These are phyloP conservation scores for Leishmania tarentolae DNA, from an alignment of 208 protist genomes.

Conservation along the genomic window DNA sequence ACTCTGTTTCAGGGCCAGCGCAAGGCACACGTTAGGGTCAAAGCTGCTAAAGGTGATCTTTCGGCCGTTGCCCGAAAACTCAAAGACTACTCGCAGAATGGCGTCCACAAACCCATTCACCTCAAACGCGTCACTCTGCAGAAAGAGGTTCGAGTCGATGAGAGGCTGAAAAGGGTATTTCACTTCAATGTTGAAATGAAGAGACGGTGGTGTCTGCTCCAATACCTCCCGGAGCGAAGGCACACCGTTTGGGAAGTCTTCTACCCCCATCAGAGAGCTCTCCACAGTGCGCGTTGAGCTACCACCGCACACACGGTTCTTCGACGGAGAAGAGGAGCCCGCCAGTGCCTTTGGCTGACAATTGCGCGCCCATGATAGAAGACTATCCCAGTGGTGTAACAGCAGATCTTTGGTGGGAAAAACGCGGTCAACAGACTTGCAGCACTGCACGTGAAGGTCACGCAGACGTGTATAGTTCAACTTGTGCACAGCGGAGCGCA, in stretches of 20 bases:
- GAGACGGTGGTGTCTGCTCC: conserved; percentile 48
- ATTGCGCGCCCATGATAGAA: conserved; percentile 18
- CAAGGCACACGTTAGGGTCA: conserved; percentile 78
- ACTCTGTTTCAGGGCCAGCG: conserved; percentile 71
- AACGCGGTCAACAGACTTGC: conserved; percentile 44
- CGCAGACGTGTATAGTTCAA: conserved; percentile 64
- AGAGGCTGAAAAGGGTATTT: conserved; percentile 81
- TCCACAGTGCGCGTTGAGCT: conserved; percentile 9
- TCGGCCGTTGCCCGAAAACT: conserved; percentile 47
- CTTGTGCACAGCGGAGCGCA: conserved; percentile 66
- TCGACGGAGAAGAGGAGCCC: conserved; percentile 23
- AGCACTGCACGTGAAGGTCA: conserved; percentile 60
- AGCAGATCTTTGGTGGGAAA: conserved; percentile 59
- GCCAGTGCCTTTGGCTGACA: conserved; percentile 3
- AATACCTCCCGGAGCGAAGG: conserved; percentile 69
- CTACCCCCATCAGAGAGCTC: conserved; percentile 38
- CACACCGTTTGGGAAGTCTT: conserved; percentile 77
- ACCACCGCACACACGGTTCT: not conserved
- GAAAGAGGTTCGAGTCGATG: conserved; percentile 70
- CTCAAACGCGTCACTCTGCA: conserved; percentile 78
- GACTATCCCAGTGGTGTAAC: conserved; percentile 57
- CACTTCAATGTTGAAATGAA: conserved; percentile 77
- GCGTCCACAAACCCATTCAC: conserved; percentile 81
- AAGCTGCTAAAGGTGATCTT: conserved; percentile 86
- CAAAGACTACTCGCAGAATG: conserved; percentile 69